Evolutionary conservation across 1,139 yeast species (phyloP).

Genomic region (Debaryomycetaceae sp.): DNA sequence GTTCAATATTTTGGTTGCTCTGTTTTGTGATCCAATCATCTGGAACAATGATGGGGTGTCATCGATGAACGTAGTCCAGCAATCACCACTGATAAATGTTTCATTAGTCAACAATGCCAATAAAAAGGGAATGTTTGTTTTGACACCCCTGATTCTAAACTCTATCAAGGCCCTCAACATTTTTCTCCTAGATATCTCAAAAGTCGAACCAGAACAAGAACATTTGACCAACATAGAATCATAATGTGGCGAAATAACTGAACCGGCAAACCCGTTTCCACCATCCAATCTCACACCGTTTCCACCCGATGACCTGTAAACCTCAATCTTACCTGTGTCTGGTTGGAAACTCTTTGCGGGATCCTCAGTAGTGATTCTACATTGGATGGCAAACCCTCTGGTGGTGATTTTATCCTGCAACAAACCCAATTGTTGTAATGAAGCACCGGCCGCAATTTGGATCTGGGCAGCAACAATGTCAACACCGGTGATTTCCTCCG

Average conservation of each 20-base stretch:
- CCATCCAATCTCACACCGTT: constrained; percentile 98
- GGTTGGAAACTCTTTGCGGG: constrained; percentile 97
- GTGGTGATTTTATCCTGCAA: constrained; percentile 92
- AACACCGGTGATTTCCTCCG: constrained; percentile 98
- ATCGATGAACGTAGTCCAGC: constrained; percentile 99
- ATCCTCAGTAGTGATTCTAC: constrained; percentile 98
- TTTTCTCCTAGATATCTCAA: constrained; percentile 94
- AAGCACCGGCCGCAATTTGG: constrained; percentile 98
- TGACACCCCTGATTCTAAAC: constrained; percentile 97
- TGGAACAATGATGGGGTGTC: constrained; percentile 96
- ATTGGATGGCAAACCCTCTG: constrained; percentile 97
- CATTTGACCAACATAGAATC: constrained; percentile 99
- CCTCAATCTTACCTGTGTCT: constrained; percentile 97
- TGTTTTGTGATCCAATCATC: constrained; percentile 91
- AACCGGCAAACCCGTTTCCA: constrained; percentile 99
- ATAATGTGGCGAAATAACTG: constrained; percentile 94
- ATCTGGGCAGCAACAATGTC: constrained; percentile 98
- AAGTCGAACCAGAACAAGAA: constrained; percentile 93
- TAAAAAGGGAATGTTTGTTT: constrained; percentile 95
- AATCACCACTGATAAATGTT: constrained; percentile 80
- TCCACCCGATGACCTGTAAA: constrained; percentile 98
- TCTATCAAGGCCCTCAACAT: constrained; percentile 96
- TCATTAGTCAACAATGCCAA: constrained; percentile 90
- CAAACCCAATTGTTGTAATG: constrained; percentile 84
- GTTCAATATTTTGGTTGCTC: constrained; percentile 89